Conservation (phyloP, 768 basidiomycete species). For the Termitomyces sp. region DNA sequence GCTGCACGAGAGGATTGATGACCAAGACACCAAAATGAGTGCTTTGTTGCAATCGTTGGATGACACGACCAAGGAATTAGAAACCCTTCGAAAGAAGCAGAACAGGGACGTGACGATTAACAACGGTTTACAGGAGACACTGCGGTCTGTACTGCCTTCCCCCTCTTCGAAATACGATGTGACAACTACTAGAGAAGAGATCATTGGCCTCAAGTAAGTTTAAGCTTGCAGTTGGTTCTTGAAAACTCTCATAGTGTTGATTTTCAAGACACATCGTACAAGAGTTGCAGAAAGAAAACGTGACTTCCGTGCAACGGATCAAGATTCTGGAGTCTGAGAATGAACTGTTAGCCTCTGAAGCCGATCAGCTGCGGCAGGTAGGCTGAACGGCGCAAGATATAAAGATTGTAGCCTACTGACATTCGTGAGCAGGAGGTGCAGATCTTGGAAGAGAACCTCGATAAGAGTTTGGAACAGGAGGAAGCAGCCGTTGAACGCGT, state of each 20-base stretch:
- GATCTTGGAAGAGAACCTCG: slow-evolving; percentile 70
- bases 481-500: slow-evolving; percentile 19
- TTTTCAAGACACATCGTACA: slow-evolving; percentile 72
- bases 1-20: slow-evolving; percentile 21
- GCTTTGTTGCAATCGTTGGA: slow-evolving; percentile 24
- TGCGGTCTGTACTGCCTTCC: slow-evolving; percentile 15
- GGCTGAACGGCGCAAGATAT: neutral
- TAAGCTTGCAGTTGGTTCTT: neutral
- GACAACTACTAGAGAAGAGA: slow-evolving; percentile 52
- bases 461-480: slow-evolving; percentile 54
- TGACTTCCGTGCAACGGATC: slow-evolving; percentile 52
- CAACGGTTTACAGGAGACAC: slow-evolving; percentile 28
- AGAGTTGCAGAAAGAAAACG: slow-evolving; percentile 80
- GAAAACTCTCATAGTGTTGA: neutral
- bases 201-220: slow-evolving; percentile 75
- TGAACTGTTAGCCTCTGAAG: slow-evolving; percentile 56
- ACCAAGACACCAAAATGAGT: slow-evolving; percentile 23
- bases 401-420: neutral
- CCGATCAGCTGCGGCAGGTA: slow-evolving; percentile 72
- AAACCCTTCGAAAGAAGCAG: slow-evolving; percentile 48
- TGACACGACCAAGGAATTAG: slow-evolving; percentile 44
- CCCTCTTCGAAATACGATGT: slow-evolving; percentile 48
- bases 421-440: slow-evolving; percentile 55
- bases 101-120: slow-evolving; percentile 51
- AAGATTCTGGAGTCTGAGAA: slow-evolving; percentile 78